A percentile compares a stretch with the other conserved stretches of the same genome.
These are phyloP conservation scores for Ophiocordyceps unilateralis DNA, from an alignment of 2,329 filamentous ascomycete genomes.

Conservation along the genomic window DNA sequence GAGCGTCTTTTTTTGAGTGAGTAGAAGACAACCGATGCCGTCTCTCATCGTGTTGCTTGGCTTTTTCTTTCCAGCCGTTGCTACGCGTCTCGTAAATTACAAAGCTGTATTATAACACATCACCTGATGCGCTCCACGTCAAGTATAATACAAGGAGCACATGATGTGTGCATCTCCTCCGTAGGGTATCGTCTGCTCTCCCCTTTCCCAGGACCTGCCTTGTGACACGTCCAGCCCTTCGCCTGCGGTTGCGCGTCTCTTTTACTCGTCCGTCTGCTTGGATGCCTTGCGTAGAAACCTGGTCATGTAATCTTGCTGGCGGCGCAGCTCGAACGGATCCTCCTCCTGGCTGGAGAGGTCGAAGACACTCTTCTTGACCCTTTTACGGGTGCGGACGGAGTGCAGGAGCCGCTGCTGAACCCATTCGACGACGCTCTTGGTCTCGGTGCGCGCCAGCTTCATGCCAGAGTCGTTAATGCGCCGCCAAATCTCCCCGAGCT, in stretches of 20 bases:
- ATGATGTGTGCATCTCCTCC: neutral
- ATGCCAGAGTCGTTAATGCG: slow-evolving; percentile 61
- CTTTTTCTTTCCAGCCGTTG: slow-evolving; percentile 10
- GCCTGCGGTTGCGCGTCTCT: neutral
- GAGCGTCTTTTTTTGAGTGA: too few relatives aligned
- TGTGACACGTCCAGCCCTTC: neutral
- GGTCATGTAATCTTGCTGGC: slow-evolving; percentile 34
- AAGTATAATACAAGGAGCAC: neutral
- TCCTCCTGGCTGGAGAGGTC: slow-evolving; percentile 18
- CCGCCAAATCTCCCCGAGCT: slow-evolving; percentile 38
- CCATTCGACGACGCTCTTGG: slow-evolving; percentile 59
- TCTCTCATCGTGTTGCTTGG: slow-evolving; percentile 7
- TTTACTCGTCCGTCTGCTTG: neutral
- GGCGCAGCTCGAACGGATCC: slow-evolving; percentile 22
- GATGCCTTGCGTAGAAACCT: slow-evolving; percentile 18
- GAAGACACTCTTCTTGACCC: slow-evolving; percentile 34
- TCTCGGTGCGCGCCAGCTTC: slow-evolving; percentile 53
- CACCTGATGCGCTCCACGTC: neutral
- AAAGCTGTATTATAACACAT: slow-evolving; percentile 14
- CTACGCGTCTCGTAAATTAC: slow-evolving; percentile 8
- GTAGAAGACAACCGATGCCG: too few relatives aligned
- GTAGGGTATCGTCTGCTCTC: neutral
- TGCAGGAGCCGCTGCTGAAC: slow-evolving; percentile 58
- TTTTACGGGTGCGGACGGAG: slow-evolving; percentile 48
- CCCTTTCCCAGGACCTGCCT: neutral